A percentile compares a stretch with the other conserved stretches of the same genome.
These are phyloP conservation scores for Blepharisma japonicum DNA, from an alignment of 73 alveolate genomes.

Conservation along the genomic window DNA sequence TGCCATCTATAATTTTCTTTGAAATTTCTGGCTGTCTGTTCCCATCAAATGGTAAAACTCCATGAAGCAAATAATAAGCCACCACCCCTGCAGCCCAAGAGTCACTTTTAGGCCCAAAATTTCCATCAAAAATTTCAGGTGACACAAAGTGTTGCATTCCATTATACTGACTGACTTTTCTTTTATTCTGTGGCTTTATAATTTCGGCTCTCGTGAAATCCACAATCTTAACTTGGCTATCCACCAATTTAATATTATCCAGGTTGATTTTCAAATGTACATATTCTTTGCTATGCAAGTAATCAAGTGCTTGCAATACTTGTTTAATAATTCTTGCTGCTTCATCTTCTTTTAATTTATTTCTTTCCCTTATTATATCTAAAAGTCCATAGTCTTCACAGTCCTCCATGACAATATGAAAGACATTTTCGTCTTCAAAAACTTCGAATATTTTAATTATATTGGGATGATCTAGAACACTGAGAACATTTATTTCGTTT, in stretches of 20 bases:
- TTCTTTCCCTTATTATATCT: background rate
- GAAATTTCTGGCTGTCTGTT: background rate
- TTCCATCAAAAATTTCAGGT: slow-evolving; percentile 40
- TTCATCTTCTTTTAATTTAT: background rate
- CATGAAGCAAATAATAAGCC: slow-evolving; percentile 29
- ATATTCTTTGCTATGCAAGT: background rate
- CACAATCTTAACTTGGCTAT: too few species aligned
- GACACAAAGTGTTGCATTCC: slow-evolving; percentile 37
- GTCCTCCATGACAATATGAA: slow-evolving; percentile 42
- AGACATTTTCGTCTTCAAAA: slow-evolving; percentile 43
- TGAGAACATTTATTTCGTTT: slow-evolving; percentile 39
- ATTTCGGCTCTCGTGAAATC: too few species aligned
- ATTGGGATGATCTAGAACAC: slow-evolving; percentile 45
- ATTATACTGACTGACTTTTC: too few species aligned
- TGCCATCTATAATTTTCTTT: background rate
- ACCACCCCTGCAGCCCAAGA: slow-evolving; percentile 56
- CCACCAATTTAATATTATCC: too few species aligned
- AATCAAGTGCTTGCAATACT: background rate
- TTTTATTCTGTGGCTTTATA: too few species aligned
- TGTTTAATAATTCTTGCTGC: background rate
- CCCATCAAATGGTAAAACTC: slow-evolving; percentile 41
- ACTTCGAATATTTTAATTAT: slow-evolving; percentile 38
- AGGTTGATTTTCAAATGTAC: too few species aligned
- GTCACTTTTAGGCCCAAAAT: slow-evolving; percentile 45
- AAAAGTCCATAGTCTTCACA: slow-evolving; percentile 19